Percentiles rank a stretch among this genome's conserved stretches.
phyloP scores from a whole-genome alignment of 164 flowering plant genomes.

The Litsea cubeba region DNA sequence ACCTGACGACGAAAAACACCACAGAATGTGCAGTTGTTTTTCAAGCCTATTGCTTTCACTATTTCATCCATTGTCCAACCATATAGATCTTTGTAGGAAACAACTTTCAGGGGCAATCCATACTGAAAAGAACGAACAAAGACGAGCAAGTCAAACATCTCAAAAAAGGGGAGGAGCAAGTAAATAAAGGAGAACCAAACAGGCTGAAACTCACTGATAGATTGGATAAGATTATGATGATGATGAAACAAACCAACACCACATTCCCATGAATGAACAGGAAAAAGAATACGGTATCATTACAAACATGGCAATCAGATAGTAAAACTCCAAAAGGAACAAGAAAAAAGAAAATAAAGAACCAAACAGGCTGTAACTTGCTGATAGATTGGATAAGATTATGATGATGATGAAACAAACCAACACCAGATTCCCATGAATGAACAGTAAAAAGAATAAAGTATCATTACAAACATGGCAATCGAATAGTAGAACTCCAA shows the following conservation, averaged over 20 bases:
- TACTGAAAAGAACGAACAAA: constrained; percentile 42
- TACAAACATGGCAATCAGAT: too few relatives aligned
- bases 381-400: too few relatives aligned
- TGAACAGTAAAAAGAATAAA: too few relatives aligned
- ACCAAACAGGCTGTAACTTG: too few relatives aligned
- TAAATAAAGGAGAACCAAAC: neutral
- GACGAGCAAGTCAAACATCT: neutral
- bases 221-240: too few relatives aligned
- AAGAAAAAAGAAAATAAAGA: neutral
- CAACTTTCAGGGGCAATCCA: constrained; percentile 84
- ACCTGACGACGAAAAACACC: constrained; percentile 99
- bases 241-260: too few relatives aligned
- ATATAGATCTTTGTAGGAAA: constrained; percentile 89
- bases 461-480: too few relatives aligned
- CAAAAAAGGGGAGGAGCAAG: neutral
- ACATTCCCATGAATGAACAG: too few relatives aligned
- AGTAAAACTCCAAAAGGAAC: neutral
- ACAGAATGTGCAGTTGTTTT: constrained; percentile 98
- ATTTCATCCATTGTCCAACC: constrained; percentile 99
- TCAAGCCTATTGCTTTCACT: constrained; percentile 91
- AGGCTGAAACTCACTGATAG: neutral
- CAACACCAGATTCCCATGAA: too few relatives aligned
- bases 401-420: too few relatives aligned
- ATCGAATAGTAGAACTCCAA: neutral
- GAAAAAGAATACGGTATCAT: too few relatives aligned